Conservation (phyloP, 2,329 filamentous ascomycete genomes). For the Coniochaeta pulveracea region DNA sequence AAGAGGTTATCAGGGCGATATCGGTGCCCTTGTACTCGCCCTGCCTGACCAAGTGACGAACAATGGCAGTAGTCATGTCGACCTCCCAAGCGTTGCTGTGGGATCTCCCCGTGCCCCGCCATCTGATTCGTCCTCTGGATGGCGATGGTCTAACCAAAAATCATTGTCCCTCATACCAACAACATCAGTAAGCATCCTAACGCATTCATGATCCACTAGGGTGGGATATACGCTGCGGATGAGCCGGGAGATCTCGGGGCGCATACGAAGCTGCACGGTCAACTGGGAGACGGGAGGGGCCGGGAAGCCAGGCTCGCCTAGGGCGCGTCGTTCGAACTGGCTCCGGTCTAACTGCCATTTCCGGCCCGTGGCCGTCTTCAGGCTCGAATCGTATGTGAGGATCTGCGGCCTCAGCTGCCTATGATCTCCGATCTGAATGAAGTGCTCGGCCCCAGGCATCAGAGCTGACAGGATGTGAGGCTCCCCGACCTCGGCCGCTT, state of each 20-base stretch:
- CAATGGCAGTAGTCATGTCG: conserved; percentile 49
- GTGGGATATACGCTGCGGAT: conserved; percentile 45
- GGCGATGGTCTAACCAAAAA: conserved; percentile 51
- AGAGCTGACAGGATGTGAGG: conserved; percentile 48
- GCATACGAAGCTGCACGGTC: conserved; percentile 53
- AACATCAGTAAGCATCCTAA: conserved; percentile 31
- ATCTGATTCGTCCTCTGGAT: conserved; percentile 28
- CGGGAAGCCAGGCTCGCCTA: conserved; percentile 11
- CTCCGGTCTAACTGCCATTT: conserved; percentile 44
- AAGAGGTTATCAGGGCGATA: conserved; percentile 61
- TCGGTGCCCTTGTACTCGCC: conserved; percentile 47
- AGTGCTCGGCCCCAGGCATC: conserved; percentile 47
- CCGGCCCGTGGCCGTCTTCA: conserved; percentile 26
- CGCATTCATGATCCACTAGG: conserved; percentile 35
- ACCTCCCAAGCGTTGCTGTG: conserved; percentile 49
- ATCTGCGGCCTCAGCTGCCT: conserved; percentile 49
- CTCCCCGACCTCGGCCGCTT: conserved; percentile 59
- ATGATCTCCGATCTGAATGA: conserved; percentile 54
- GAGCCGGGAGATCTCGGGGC: conserved; percentile 47
- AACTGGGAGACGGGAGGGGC: conserved; percentile 25
- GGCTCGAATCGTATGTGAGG: conserved; percentile 35
- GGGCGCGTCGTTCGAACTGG: conserved; percentile 44
- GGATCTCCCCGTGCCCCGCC: conserved; percentile 27
- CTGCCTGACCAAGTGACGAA: conserved; percentile 55
- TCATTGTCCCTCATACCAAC: conserved; percentile 39